Evolutionary conservation across 2,329 filamentous ascomycete species (phyloP), one percentile per base, ranked within the genome.

Genomic region (Grosmannia penicillata): DNA sequence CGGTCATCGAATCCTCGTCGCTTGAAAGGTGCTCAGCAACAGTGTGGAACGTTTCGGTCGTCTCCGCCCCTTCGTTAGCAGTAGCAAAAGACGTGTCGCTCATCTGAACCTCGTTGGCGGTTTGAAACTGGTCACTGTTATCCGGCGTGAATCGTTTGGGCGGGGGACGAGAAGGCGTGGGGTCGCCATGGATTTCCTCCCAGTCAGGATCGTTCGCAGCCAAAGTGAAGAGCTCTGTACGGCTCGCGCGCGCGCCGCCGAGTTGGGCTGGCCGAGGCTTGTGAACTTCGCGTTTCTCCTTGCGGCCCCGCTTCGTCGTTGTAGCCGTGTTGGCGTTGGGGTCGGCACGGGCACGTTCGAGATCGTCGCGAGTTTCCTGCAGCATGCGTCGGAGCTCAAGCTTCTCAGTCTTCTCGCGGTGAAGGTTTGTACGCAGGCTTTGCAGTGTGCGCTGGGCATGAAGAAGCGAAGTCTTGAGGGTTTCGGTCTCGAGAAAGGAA

Each of bases 401-500:
- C 66, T 95, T 98, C 58, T 98, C 91, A 0, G 89, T 95, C 75
- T 96, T 98, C 58, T 98, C 91, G 25, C 91, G 82, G 57, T 98
- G 89, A 33, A 96, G 82, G 51, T 87, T 93, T 56, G 82, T 86
- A 59, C 93, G 86, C 49, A 96, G 73, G 51, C 85, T 93, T 56
- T 96, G 89, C 42, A 98, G 95, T 61, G 93, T 95, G 41, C 89
- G 77, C 56, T 96, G 91, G 28, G 91, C 89, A 56, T 98, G 91
- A 48, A 86, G 80, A 22, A 96, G 70, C 21, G 89, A 95, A 38
- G 87, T 93, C 62, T 91, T 93, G 48, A 98, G 65, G 0, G 91
- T 98, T 61, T 98, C 91, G 0, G 85, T 81, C 58, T 98, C 91
- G n/a, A 98, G 70, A 59, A 85, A 78, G 27, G 83, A 78, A 57